Evolutionary conservation across 768 basidiomycete species (phyloP).

Genomic region (Tulasnella sp.): DNA sequence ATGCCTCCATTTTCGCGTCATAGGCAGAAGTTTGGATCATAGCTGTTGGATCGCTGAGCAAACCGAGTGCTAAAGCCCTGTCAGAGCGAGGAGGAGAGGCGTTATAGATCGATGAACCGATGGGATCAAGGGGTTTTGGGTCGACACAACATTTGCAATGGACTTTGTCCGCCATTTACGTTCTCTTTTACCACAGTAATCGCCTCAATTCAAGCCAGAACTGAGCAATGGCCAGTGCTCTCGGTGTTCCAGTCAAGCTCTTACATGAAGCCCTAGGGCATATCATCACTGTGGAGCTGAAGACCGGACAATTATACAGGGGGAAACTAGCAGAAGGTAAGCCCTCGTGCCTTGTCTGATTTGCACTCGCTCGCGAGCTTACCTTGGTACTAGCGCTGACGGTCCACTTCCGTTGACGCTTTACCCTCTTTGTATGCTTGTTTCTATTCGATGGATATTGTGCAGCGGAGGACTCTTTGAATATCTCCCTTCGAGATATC

Average conservation of each 20-base stretch:
- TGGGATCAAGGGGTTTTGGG: too few species aligned
- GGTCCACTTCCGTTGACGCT: neutral
- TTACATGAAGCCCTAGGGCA: slow-evolving; percentile 95
- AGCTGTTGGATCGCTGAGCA: too few species aligned
- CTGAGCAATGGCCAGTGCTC: slow-evolving; percentile 30
- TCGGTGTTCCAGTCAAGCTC: slow-evolving; percentile 93
- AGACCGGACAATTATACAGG: slow-evolving; percentile 93
- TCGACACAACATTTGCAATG: too few species aligned
- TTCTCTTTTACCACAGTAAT: neutral
- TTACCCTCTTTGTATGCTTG: neutral
- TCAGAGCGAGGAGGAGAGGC: too few species aligned
- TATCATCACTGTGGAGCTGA: slow-evolving; percentile 93
- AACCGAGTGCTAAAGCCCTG: too few species aligned
- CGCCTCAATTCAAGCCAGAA: neutral
- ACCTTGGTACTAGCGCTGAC: neutral
- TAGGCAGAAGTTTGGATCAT: too few species aligned
- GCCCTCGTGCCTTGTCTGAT: slow-evolving; percentile 19
- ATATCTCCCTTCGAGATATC: slow-evolving; percentile 91
- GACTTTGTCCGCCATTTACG: neutral
- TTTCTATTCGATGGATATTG: neutral
- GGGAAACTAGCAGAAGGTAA: slow-evolving; percentile 95
- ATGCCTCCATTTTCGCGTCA: too few species aligned
- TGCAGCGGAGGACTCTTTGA: slow-evolving; percentile 93
- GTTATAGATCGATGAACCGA: too few species aligned
- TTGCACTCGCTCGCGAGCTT: slow-evolving; percentile 1